These are phyloP conservation scores for Trametes punicea DNA, from an alignment of 768 basidiomycete species.

Conservation along the genomic window DNA sequence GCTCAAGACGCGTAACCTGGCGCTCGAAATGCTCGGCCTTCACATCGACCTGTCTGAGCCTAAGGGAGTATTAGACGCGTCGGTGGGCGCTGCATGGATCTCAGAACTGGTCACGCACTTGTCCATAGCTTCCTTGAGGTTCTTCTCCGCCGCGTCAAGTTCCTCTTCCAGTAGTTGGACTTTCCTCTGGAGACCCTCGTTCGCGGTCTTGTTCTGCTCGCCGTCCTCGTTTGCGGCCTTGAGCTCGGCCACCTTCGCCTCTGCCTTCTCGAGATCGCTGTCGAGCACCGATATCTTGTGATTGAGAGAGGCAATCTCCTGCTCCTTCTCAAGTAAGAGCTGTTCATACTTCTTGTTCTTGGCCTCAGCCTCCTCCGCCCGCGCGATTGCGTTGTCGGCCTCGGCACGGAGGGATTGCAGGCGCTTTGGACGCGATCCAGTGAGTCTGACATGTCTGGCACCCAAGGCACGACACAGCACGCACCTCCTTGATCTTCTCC, in stretches of 20 bases:
- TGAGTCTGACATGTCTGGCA: background rate
- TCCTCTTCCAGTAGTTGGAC: slow-evolving; percentile 92
- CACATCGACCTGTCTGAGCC: slow-evolving; percentile 93
- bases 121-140: slow-evolving; percentile 92
- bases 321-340: slow-evolving; percentile 72
- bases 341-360: slow-evolving; percentile 81
- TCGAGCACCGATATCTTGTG: slow-evolving; percentile 70
- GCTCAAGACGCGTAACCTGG: slow-evolving; percentile 79
- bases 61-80: slow-evolving; percentile 31
- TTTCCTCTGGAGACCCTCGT: slow-evolving; percentile 76
- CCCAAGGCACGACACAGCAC: background rate
- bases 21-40: slow-evolving; percentile 99
- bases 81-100: background rate
- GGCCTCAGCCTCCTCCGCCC: slow-evolving; percentile 85
- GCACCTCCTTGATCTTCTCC: slow-evolving; percentile 50
- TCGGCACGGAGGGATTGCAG: slow-evolving; percentile 74
- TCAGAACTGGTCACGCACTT: slow-evolving; percentile 61
- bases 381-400: slow-evolving; percentile 74
- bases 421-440: slow-evolving; percentile 46
- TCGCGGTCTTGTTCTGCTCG: slow-evolving; percentile 65
- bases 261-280: slow-evolving; percentile 64
- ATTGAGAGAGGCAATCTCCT: slow-evolving; percentile 76
- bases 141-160: slow-evolving; percentile 93
- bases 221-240: slow-evolving; percentile 67
- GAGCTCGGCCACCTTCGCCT: slow-evolving; percentile 57